Conservation (phyloP, 1,284 basidiomycete genomes). For the Papiliotrema fonsecae region DNA sequence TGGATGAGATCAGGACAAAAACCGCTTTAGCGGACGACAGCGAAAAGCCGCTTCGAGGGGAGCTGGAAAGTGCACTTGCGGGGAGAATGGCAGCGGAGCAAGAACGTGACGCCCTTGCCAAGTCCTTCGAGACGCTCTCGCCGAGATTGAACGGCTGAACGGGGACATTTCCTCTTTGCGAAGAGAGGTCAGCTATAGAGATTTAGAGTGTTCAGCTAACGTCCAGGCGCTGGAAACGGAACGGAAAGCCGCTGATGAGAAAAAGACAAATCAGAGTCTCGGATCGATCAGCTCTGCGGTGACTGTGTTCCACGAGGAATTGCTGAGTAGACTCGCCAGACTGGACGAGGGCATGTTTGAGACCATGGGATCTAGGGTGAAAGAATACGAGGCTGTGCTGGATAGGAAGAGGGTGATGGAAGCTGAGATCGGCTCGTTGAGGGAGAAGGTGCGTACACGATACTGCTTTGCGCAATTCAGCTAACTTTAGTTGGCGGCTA, state of each 20-base stretch:
- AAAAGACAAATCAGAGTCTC: neutral
- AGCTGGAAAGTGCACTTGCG: neutral
- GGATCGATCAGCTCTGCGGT: neutral
- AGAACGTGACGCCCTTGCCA: conserved; percentile 7
- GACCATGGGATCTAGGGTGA: conserved; percentile 10
- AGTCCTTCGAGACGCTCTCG: conserved; percentile 3
- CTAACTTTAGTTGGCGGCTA: neutral
- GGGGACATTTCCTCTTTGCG: neutral
- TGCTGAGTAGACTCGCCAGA: conserved; percentile 8
- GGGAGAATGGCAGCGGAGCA: conserved; percentile 3
- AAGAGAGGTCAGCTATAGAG: conserved; percentile 1
- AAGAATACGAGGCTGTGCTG: conserved; percentile 14
- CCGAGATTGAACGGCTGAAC: conserved; percentile 1
- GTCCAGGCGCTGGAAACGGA: neutral
- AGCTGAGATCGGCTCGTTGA: conserved; percentile 12
- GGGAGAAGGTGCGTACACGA: conserved; percentile 7
- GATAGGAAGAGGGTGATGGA: conserved; percentile 12
- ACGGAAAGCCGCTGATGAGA: neutral
- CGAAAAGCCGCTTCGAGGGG: neutral
- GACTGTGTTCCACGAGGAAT: conserved; percentile 12
- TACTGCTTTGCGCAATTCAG: neutral
- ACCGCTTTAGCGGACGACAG: neutral
- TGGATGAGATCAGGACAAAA: neutral
- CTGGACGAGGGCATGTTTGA: conserved; percentile 18
- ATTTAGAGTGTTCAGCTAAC: too few species aligned